phyloP scores from a whole-genome alignment of 2,329 filamentous ascomycete species.

The Calonectria naviculata region DNA sequence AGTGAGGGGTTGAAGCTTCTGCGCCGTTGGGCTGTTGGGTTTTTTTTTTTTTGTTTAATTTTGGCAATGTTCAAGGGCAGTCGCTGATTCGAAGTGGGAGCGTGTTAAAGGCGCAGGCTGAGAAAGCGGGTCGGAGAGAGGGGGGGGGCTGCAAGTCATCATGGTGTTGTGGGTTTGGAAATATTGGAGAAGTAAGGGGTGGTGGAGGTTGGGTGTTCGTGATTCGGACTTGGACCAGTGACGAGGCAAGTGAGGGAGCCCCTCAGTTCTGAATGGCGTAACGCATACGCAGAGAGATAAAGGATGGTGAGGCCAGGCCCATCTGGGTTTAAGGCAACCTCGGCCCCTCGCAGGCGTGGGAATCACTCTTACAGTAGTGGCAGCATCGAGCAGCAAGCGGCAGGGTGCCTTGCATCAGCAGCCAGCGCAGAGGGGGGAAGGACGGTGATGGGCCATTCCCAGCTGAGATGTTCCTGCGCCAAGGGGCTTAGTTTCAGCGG shows the following conservation, averaged over 20 bases:
- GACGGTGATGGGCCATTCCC: constrained; percentile 22
- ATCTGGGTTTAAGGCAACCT: not conserved
- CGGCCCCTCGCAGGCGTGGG: constrained; percentile 1
- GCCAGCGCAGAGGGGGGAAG: constrained; percentile 7
- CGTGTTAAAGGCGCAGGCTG: not conserved
- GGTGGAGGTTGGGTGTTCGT: constrained; percentile 14
- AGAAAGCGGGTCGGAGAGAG: constrained; percentile 13
- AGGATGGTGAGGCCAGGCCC: constrained; percentile 6
- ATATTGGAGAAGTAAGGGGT: constrained; percentile 19
- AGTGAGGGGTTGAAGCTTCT: constrained; percentile 9
- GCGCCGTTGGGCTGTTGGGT: too few relatives aligned
- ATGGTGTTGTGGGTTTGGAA: constrained; percentile 17
- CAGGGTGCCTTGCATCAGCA: constrained; percentile 37
- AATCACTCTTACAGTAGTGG: constrained; percentile 11
- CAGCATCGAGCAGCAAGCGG: not conserved
- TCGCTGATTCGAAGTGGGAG: not conserved
- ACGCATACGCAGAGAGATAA: not conserved
- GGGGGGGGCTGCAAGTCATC: constrained; percentile 36
- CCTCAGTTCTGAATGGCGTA: not conserved
- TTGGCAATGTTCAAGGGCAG: not conserved
- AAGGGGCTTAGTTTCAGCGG: constrained; percentile 24
- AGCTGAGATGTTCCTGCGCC: constrained; percentile 28
- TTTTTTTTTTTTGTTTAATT: too few relatives aligned
- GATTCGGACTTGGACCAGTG: constrained; percentile 3
- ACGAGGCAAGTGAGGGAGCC: not conserved